A percentile compares a stretch with the other conserved stretches of the same genome.
phyloP scores from a whole-genome alignment of 2,329 filamentous ascomycete genomes.

The Fusarium tricinctum region DNA sequence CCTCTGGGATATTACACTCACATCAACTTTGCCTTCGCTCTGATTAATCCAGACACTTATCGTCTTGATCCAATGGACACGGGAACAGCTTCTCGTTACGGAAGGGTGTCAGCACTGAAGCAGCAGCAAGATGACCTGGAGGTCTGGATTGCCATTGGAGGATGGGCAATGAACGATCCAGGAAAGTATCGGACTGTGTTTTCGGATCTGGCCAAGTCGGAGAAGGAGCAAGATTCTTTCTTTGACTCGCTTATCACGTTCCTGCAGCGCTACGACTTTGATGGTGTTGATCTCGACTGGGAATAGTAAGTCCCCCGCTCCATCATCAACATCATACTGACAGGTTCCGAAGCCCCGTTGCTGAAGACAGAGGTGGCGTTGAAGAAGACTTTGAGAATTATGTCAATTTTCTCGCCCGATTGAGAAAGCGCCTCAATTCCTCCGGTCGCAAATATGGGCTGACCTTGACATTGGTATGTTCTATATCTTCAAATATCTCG shows the following conservation, averaged over 20 bases:
- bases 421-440: not conserved
- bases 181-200: not conserved
- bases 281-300: not conserved
- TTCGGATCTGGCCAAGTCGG: accelerated
- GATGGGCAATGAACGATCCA: conserved; percentile 4
- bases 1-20: conserved; percentile 49
- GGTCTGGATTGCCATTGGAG: conserved; percentile 43
- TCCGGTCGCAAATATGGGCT: not conserved
- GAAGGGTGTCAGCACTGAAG: conserved; percentile 43
- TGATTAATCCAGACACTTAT: conserved; percentile 51
- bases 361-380: not conserved
- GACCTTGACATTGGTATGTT: not conserved
- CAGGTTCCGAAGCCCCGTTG: not conserved
- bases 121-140: conserved; percentile 44
- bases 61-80: conserved; percentile 21
- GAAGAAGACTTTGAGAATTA: conserved; percentile 4
- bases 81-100: conserved; percentile 5
- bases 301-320: not conserved
- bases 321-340: too few relatives aligned
- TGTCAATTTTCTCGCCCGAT: accelerated
- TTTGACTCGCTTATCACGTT: accelerated
- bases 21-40: conserved; percentile 54
- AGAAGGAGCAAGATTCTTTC: not conserved
- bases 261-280: not conserved
- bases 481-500: not conserved